These are phyloP conservation scores for Galerina marginata DNA, from an alignment of 768 basidiomycete genomes.

Conservation along the genomic window DNA sequence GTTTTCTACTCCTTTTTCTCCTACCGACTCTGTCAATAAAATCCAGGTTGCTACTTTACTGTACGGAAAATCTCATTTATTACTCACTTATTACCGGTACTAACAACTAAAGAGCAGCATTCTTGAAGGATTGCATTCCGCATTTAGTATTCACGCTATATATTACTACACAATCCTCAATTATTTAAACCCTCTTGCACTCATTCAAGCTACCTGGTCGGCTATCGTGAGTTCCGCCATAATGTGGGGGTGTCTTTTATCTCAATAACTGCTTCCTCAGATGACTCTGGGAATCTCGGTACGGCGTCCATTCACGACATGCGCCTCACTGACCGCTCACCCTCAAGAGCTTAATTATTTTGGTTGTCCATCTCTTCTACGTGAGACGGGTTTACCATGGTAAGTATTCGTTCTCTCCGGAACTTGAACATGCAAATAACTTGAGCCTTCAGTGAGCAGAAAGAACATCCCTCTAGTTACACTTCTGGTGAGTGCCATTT, in stretches of 20 bases:
- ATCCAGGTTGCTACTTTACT: too few species aligned
- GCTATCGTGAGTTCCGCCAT: neutral
- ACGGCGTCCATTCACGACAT: neutral
- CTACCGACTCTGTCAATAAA: too few species aligned
- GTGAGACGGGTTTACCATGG: neutral
- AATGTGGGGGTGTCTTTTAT: too few species aligned
- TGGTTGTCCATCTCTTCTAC: constrained; percentile 6
- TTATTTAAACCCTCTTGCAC: neutral
- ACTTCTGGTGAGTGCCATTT: neutral
- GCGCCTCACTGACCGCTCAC: neutral
- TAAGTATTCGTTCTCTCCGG: neutral
- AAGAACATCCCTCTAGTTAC: neutral
- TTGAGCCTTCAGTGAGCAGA: neutral
- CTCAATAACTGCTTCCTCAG: neutral
- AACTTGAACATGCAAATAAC: neutral
- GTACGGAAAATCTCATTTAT: too few species aligned
- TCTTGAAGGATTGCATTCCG: neutral
- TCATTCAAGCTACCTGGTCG: neutral
- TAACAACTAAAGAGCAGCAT: neutral
- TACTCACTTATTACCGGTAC: too few species aligned
- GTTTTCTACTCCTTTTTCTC: too few species aligned
- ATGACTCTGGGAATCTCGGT: neutral
- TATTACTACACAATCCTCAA: constrained; percentile 2
- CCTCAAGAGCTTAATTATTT: neutral
- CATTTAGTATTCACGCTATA: neutral